These are phyloP conservation scores for Cucumis melo DNA, from an alignment of 306 rosid genomes.

Conservation along the genomic window DNA sequence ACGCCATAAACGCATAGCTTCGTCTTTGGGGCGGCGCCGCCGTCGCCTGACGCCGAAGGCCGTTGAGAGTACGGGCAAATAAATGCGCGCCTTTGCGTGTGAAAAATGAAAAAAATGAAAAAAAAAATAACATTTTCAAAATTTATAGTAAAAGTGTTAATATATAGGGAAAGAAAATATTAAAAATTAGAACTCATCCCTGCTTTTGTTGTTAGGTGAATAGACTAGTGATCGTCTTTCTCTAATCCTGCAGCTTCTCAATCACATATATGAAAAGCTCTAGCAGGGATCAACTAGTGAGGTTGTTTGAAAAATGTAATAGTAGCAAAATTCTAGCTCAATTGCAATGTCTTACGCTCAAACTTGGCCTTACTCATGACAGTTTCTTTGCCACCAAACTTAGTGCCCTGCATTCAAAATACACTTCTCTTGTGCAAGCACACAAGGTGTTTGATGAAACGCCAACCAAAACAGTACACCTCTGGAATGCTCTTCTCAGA, in stretches of 20 bases:
- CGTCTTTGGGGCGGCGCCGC: background rate
- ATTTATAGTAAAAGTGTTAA: too few relatives aligned
- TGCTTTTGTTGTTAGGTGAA: too few relatives aligned
- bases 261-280: constrained; percentile 26
- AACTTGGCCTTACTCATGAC: constrained; percentile 37
- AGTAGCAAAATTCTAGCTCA: constrained; percentile 18
- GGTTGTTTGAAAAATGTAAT: constrained; percentile 33
- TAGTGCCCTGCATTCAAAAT: constrained; percentile 22
- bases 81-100: background rate
- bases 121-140: too few relatives aligned
- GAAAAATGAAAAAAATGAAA: too few relatives aligned
- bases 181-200: too few relatives aligned
- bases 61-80: background rate
- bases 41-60: background rate
- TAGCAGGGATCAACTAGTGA: constrained; percentile 19
- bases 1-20: constrained; percentile 19
- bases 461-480: constrained; percentile 27
- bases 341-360: constrained; percentile 36
- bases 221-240: background rate
- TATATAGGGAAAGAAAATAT: too few relatives aligned
- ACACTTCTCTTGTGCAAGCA: constrained; percentile 28
- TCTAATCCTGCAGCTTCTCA: background rate
- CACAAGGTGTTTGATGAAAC: constrained; percentile 51
- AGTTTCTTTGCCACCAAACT: constrained; percentile 60
- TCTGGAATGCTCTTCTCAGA: constrained; percentile 59